Percentiles rank a stretch among this genome's conserved stretches.
Conservation (phyloP, 2,329 filamentous ascomycete genomes). For the Metarhizium rileyi region DNA sequence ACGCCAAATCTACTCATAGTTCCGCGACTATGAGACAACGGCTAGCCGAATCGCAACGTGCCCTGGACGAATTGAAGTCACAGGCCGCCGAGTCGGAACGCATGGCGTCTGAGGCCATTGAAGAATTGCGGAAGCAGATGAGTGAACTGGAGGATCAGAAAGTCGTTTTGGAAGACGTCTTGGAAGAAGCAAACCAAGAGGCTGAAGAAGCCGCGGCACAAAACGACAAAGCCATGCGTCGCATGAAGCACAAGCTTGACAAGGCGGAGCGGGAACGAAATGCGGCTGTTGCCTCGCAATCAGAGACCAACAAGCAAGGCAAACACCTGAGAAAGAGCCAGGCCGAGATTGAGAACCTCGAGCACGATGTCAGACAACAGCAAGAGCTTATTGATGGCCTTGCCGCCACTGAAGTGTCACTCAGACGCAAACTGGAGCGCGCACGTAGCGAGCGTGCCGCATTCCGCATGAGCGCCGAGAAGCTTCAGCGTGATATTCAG, state of each 20-base stretch:
- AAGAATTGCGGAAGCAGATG: conserved; percentile 44
- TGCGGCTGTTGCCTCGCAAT: conserved; percentile 20
- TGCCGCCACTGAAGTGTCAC: conserved; percentile 44
- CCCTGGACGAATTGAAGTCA: conserved; percentile 43
- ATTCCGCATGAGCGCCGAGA: conserved; percentile 44
- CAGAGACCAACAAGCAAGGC: conserved; percentile 41
- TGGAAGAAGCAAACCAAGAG: conserved; percentile 44
- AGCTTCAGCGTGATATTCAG: conserved; percentile 42
- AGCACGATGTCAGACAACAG: conserved; percentile 60
- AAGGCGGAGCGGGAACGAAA: conserved; percentile 39
- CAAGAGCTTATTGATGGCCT: conserved; percentile 54
- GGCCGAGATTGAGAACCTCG: conserved; percentile 57
- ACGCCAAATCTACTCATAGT: conserved; percentile 47
- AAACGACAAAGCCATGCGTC: conserved; percentile 33
- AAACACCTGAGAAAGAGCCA: conserved; percentile 54
- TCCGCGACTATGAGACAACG: conserved; percentile 49
- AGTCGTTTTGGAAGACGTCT: conserved; percentile 45
- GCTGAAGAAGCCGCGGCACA: conserved; percentile 36
- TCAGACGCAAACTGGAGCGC: conserved; percentile 59
- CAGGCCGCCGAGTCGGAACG: conserved; percentile 42
- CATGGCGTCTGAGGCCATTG: conserved; percentile 28
- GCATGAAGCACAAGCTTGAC: conserved; percentile 39
- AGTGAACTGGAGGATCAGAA: conserved; percentile 50
- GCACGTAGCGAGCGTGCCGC: conserved; percentile 55
- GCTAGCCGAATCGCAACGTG: conserved; percentile 49